Evolutionary conservation across 495 filamentous ascomycete genomes (phyloP).

Genomic region (Melanomma pulvis-pyrius): DNA sequence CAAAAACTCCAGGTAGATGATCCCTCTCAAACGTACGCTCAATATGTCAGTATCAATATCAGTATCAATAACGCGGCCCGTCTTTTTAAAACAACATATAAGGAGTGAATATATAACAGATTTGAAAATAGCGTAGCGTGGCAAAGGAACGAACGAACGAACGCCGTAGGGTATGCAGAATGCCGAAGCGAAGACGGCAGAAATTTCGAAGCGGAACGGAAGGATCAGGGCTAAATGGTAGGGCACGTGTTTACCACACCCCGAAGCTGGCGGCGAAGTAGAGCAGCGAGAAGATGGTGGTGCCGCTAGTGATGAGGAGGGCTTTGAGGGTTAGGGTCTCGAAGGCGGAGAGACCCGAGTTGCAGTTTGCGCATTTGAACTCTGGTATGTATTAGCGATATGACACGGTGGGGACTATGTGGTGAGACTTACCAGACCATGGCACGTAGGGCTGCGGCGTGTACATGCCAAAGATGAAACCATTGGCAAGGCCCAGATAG

Average conservation of each 20-base stretch:
- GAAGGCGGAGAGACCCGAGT: conserved; percentile 60
- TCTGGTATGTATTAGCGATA: conserved; percentile 43
- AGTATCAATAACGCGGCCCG: not conserved
- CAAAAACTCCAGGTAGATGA: not conserved
- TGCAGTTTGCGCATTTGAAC: conserved; percentile 71
- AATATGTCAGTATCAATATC: not conserved
- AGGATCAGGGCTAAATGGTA: not conserved
- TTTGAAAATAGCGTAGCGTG: conserved; percentile 6
- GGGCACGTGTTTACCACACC: conserved; percentile 50
- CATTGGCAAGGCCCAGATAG: conserved; percentile 65
- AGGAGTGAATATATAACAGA: conserved; percentile 30
- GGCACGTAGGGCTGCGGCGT: conserved; percentile 64
- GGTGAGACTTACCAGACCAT: conserved; percentile 53
- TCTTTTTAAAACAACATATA: conserved; percentile 17
- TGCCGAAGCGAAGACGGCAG: conserved; percentile 1
- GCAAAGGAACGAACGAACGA: too few species aligned
- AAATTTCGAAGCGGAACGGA: not conserved
- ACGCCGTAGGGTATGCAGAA: conserved; percentile 22
- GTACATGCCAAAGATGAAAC: conserved; percentile 84
- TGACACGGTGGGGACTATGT: not conserved
- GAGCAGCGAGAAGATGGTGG: conserved; percentile 82
- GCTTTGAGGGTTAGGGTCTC: conserved; percentile 71
- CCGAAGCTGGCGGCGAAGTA: conserved; percentile 81
- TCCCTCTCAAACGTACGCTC: not conserved
- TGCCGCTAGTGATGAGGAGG: conserved; percentile 69